A percentile compares a stretch with the other conserved stretches of the same genome.
phyloP scores from a whole-genome alignment of 169 alveolate genomes.

The Cryptosporidium baileyi region DNA sequence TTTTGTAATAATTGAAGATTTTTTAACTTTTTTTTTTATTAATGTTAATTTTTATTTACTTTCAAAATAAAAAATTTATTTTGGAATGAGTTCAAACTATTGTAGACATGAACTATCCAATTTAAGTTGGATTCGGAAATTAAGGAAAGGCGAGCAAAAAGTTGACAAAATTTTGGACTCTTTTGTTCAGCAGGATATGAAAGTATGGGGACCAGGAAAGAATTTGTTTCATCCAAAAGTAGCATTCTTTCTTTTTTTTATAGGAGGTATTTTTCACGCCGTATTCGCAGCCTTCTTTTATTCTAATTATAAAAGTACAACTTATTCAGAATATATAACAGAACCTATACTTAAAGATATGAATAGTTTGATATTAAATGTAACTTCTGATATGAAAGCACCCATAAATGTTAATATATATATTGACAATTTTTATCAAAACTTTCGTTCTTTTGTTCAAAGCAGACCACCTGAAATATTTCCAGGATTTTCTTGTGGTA shows the following conservation, averaged over 20 bases:
- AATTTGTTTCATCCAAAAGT: constrained; percentile 24
- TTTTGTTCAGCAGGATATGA: constrained; percentile 58
- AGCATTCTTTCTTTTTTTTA: constrained; percentile 20
- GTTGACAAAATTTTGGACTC: constrained; percentile 60
- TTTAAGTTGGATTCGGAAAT: constrained; percentile 4
- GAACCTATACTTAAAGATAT: constrained; percentile 35
- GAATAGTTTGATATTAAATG: not conserved
- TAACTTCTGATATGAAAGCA: constrained; percentile 5
- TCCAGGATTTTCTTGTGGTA: constrained; percentile 62
- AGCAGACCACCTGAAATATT: constrained; percentile 64
- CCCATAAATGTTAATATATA: constrained; percentile 47
- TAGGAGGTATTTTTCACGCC: constrained; percentile 29
- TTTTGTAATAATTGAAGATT: too few relatives aligned
- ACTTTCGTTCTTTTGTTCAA: constrained; percentile 62
- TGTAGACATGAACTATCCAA: constrained; percentile 23
- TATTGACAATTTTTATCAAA: constrained; percentile 54
- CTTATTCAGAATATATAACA: constrained; percentile 1
- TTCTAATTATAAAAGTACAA: constrained; percentile 9
- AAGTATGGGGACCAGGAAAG: constrained; percentile 58
- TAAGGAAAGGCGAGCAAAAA: constrained; percentile 45
- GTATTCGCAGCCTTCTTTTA: constrained; percentile 45
- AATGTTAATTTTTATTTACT: too few relatives aligned
- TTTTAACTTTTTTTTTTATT: too few relatives aligned
- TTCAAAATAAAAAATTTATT: not conserved
- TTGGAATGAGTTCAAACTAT: constrained; percentile 12